A percentile compares a stretch with the other conserved stretches of the same genome.
Evolutionary conservation across 2,329 filamentous ascomycete genomes (phyloP).

Genomic region (Cercospora zeina): DNA sequence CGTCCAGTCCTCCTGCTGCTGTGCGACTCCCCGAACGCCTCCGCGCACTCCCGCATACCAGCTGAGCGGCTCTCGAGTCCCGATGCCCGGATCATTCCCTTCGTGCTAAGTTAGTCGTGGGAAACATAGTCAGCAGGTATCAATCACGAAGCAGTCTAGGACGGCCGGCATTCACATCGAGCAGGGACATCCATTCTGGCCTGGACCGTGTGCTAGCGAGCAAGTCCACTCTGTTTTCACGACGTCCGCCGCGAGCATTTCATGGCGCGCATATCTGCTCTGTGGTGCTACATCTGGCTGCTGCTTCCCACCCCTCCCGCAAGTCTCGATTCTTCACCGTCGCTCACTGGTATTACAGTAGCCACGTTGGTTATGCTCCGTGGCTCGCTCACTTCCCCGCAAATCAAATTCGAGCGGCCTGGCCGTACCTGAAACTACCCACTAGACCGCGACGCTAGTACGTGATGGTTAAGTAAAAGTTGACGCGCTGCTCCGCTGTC

Average conservation of each 20-base stretch:
- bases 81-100: neutral
- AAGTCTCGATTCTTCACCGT: neutral
- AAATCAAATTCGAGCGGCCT: constrained; percentile 9
- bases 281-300: neutral
- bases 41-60: neutral
- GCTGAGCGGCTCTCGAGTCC: neutral
- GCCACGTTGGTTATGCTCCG: constrained; percentile 1
- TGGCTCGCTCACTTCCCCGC: constrained; percentile 19
- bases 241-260: neutral
- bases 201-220: neutral
- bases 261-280: neutral
- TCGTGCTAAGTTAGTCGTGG: neutral
- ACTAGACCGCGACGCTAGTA: constrained; percentile 17
- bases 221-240: neutral
- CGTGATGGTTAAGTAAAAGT: constrained; percentile 25
- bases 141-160: neutral
- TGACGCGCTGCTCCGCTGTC: constrained; percentile 13
- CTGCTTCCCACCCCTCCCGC: neutral
- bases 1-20: neutral
- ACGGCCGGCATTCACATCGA: neutral
- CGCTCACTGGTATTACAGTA: neutral
- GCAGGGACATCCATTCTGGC: neutral
- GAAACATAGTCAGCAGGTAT: neutral
- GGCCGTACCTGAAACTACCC: constrained; percentile 20
- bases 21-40: neutral